These are phyloP conservation scores for Debaryomyces sp. DNA, from an alignment of 1,139 yeast species.

Conservation along the genomic window DNA sequence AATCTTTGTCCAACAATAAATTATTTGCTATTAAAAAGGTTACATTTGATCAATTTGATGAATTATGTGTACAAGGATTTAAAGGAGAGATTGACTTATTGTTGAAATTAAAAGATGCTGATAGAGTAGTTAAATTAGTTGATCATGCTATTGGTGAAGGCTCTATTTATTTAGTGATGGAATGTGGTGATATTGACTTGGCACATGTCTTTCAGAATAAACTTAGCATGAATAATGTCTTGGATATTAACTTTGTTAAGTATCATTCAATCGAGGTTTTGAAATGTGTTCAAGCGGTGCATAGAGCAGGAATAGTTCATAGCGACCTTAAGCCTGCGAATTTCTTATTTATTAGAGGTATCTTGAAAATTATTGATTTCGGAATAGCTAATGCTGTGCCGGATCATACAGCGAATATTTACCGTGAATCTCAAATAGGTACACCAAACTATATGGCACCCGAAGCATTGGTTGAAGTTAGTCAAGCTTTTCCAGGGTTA, in stretches of 20 bases:
- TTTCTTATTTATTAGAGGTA: conserved; percentile 83
- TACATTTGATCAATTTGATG: conserved; percentile 78
- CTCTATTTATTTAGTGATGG: conserved; percentile 80
- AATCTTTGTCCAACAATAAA: conserved; percentile 51
- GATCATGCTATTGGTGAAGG: conserved; percentile 74
- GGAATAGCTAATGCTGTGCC: conserved; percentile 96
- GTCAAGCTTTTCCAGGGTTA: conserved; percentile 32
- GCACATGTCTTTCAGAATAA: conserved; percentile 77
- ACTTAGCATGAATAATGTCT: conserved; percentile 41
- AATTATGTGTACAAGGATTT: conserved; percentile 70
- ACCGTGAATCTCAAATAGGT: conserved; percentile 90
- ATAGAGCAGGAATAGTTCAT: conserved; percentile 85
- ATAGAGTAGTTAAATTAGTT: conserved; percentile 75
- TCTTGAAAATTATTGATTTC: conserved; percentile 87
- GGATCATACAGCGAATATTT: conserved; percentile 87
- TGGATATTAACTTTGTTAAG: conserved; percentile 79
- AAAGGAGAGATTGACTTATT: conserved; percentile 88
- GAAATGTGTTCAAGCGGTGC: conserved; percentile 86
- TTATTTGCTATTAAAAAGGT: conserved; percentile 85
- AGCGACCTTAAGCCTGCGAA: conserved; percentile 96
- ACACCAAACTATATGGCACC: conserved; percentile 99
- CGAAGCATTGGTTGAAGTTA: conserved; percentile 78
- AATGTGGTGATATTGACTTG: conserved; percentile 90
- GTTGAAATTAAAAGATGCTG: conserved; percentile 57
- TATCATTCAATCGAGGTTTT: conserved; percentile 81